Evolutionary conservation across 305 asterid species (phyloP).

Genomic region (Fraxinus ornus): DNA sequence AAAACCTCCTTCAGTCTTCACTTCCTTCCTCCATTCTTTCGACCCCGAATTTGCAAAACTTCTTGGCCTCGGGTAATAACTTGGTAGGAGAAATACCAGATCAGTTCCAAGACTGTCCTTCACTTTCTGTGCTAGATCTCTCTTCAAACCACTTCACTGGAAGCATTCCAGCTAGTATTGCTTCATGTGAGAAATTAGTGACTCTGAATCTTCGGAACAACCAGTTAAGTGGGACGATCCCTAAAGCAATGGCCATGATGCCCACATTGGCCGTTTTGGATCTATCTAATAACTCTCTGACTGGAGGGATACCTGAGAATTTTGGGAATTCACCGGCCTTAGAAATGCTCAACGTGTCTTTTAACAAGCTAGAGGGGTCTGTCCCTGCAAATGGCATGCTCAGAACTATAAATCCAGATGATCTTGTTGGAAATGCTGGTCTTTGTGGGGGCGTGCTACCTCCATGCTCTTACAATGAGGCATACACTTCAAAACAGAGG

Average conservation of each 20-base stretch:
- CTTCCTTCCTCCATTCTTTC: slow-evolving; percentile 73
- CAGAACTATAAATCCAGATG: slow-evolving; percentile 66
- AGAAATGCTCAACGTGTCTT: slow-evolving; percentile 69
- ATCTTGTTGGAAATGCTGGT: slow-evolving; percentile 62
- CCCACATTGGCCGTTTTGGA: slow-evolving; percentile 67
- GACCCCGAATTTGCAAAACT: slow-evolving; percentile 59
- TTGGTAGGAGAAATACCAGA: slow-evolving; percentile 73
- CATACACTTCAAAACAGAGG: slow-evolving; percentile 30
- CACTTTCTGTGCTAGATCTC: slow-evolving; percentile 76
- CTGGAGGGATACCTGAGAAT: slow-evolving; percentile 71
- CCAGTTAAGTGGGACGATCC: slow-evolving; percentile 58
- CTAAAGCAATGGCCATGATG: slow-evolving; percentile 62
- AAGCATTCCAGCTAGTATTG: slow-evolving; percentile 66
- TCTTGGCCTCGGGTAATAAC: slow-evolving; percentile 60
- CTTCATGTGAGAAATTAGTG: slow-evolving; percentile 73
- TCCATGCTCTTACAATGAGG: slow-evolving; percentile 52
- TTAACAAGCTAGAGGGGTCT: slow-evolving; percentile 67
- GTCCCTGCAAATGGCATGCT: slow-evolving; percentile 79
- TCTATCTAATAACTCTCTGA: slow-evolving; percentile 76
- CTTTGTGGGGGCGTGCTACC: slow-evolving; percentile 79
- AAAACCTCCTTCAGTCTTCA: slow-evolving; percentile 62
- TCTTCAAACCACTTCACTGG: slow-evolving; percentile 70
- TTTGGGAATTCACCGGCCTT: slow-evolving; percentile 87
- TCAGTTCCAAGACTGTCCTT: slow-evolving; percentile 75
- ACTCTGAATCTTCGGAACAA: slow-evolving; percentile 63